Conservation (phyloP, 2,329 filamentous ascomycete genomes). For the Colletotrichum graminicola region DNA sequence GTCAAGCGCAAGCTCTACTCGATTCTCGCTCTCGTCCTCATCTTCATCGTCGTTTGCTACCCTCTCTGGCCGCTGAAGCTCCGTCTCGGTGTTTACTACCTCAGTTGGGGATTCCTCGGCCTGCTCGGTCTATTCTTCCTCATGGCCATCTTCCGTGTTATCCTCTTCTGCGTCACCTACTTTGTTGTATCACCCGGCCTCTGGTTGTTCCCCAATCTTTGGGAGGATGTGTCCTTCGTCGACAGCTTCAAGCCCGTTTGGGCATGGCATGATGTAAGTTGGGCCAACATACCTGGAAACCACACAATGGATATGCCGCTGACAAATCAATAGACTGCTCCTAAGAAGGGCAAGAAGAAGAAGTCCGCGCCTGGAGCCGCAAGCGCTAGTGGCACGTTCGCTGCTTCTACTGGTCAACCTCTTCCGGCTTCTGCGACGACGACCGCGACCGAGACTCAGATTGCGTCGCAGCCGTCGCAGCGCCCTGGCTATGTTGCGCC, state of each 20-base stretch:
- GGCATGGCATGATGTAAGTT: conserved; percentile 95
- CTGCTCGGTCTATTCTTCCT: conserved; percentile 93
- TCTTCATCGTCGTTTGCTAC: conserved; percentile 93
- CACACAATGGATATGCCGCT: neutral
- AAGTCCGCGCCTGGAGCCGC: conserved; percentile 52
- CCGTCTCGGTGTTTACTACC: conserved; percentile 95
- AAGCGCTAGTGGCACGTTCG: conserved; percentile 59
- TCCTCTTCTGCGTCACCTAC: conserved; percentile 93
- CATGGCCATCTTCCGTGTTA: conserved; percentile 97
- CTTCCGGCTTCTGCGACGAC: conserved; percentile 67
- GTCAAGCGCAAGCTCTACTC: conserved; percentile 95
- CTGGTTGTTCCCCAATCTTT: conserved; percentile 98
- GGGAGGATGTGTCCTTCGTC: conserved; percentile 98
- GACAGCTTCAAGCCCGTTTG: conserved; percentile 96
- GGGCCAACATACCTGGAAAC: neutral
- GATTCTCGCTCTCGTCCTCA: conserved; percentile 81
- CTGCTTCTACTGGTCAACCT: conserved; percentile 65
- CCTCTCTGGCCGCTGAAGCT: conserved; percentile 94
- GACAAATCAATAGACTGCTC: conserved; percentile 48
- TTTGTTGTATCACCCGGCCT: conserved; percentile 86
- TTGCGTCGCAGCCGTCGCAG: conserved; percentile 59
- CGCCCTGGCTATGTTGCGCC: conserved; percentile 62
- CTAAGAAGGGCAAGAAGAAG: conserved; percentile 71
- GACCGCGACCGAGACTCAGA: conserved; percentile 67
- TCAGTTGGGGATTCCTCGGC: conserved; percentile 92